These are phyloP conservation scores for Bretschneidera sinensis DNA, from an alignment of 345 rosid genomes.

Conservation along the genomic window DNA sequence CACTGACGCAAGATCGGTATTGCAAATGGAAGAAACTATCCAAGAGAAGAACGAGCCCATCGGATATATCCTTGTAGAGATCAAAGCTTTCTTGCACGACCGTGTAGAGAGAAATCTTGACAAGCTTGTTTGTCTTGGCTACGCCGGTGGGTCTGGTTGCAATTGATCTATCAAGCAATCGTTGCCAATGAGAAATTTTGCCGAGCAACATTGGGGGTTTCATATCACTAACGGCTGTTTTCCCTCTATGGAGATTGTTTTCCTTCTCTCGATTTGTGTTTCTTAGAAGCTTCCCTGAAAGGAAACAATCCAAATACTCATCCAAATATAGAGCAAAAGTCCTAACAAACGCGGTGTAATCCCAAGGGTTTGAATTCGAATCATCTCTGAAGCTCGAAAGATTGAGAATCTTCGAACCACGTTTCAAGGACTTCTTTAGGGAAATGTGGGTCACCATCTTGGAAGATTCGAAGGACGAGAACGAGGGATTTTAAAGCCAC, in stretches of 20 bases:
- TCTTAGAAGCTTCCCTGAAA: slow-evolving; percentile 60
- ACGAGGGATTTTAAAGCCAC: slow-evolving; percentile 76
- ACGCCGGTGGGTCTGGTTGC: slow-evolving; percentile 59
- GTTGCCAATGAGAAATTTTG: slow-evolving; percentile 60
- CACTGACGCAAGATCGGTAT: slow-evolving; percentile 50
- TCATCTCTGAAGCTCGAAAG: slow-evolving; percentile 63
- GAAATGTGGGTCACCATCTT: slow-evolving; percentile 74
- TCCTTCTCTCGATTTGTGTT: slow-evolving; percentile 21
- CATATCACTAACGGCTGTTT: slow-evolving; percentile 46
- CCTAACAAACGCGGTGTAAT: slow-evolving; percentile 59
- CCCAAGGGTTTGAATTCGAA: slow-evolving; percentile 72
- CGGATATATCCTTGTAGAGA: slow-evolving; percentile 64
- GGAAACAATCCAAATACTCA: slow-evolving; percentile 64
- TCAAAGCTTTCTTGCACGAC: slow-evolving; percentile 73
- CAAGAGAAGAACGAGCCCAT: slow-evolving; percentile 50
- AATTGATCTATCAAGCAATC: slow-evolving; percentile 63
- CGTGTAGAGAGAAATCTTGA: slow-evolving; percentile 44
- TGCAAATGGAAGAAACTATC: slow-evolving; percentile 73
- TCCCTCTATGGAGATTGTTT: slow-evolving; percentile 4
- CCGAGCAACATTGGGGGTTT: slow-evolving; percentile 60
- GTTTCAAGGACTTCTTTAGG: slow-evolving; percentile 75
- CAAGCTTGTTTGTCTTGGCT: slow-evolving; percentile 49
- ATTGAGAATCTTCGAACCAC: slow-evolving; percentile 70
- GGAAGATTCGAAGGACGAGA: slow-evolving; percentile 70
- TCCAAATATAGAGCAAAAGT: slow-evolving; percentile 63